A percentile compares a stretch with the other conserved stretches of the same genome.
These are phyloP conservation scores for Avena atlantica DNA, from an alignment of 176 grass and related monocot genomes.

Conservation along the genomic window DNA sequence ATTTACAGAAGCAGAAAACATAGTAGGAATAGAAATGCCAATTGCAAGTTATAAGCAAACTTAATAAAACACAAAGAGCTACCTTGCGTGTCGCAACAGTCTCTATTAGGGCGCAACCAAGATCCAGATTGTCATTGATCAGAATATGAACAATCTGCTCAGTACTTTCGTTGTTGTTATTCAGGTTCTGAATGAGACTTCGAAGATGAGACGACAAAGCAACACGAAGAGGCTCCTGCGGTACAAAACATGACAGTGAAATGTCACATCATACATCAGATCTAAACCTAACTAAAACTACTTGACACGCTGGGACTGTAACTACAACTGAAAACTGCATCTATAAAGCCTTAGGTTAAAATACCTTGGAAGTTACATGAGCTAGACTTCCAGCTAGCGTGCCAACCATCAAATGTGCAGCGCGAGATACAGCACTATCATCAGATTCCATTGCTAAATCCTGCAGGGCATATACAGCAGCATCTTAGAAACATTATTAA, in stretches of 20 bases:
- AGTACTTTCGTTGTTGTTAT: slow-evolving; percentile 68
- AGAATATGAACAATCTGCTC: slow-evolving; percentile 90
- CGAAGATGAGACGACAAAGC: slow-evolving; percentile 82
- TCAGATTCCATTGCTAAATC: slow-evolving; percentile 93
- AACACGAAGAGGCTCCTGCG: slow-evolving; percentile 91
- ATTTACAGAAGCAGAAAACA: slow-evolving; percentile 2
- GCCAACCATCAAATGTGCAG: slow-evolving; percentile 94
- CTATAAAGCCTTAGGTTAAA: slow-evolving; percentile 15
- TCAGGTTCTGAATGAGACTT: slow-evolving; percentile 79
- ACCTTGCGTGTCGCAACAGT: slow-evolving; percentile 94
- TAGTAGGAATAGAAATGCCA: not conserved
- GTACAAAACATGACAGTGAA: slow-evolving; percentile 26
- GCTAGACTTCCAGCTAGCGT: slow-evolving; percentile 97
- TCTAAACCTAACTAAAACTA: slow-evolving; percentile 13
- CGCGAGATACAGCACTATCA: slow-evolving; percentile 69
- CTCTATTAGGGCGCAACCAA: slow-evolving; percentile 97
- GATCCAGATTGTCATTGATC: slow-evolving; percentile 92
- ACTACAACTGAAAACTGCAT: slow-evolving; percentile 1
- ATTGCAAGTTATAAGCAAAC: not conserved
- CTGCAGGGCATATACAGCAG: slow-evolving; percentile 46
- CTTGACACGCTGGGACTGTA: slow-evolving; percentile 33
- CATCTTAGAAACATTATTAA: slow-evolving; percentile 16
- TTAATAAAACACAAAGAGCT: slow-evolving; percentile 32
- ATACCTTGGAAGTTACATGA: slow-evolving; percentile 98
- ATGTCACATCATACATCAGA: slow-evolving; percentile 15